These are phyloP conservation scores for Falciphora oryzae DNA, from an alignment of 2,329 filamentous ascomycete genomes.

Conservation along the genomic window DNA sequence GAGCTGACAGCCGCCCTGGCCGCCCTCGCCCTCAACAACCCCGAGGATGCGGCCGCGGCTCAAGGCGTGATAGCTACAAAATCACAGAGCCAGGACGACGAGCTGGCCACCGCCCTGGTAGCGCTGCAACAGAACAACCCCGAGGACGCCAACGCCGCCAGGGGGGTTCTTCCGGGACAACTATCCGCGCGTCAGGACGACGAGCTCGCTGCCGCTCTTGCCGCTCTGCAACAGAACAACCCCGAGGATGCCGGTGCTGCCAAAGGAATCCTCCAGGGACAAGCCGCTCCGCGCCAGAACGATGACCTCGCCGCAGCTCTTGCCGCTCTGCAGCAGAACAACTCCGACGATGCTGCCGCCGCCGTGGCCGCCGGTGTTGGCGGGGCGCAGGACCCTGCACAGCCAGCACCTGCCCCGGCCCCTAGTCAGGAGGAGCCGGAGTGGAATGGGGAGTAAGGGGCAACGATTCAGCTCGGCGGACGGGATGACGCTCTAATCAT, in stretches of 20 bases:
- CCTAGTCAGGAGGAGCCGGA: no score
- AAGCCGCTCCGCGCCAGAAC: background rate
- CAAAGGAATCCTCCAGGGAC: background rate
- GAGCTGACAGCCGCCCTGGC: constrained; percentile 1
- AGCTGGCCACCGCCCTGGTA: background rate
- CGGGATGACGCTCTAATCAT: no score
- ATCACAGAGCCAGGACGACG: background rate
- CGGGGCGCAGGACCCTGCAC: background rate
- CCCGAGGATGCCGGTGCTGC: background rate
- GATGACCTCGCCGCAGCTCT: background rate
- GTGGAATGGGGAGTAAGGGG: no score
- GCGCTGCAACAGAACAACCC: constrained; percentile 1
- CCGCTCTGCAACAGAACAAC: background rate
- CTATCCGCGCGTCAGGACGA: background rate
- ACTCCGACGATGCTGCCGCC: background rate
- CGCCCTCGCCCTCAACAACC: constrained; percentile 5
- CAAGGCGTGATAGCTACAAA: no score
- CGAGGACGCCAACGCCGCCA: constrained; percentile 1
- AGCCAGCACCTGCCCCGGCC: no score
- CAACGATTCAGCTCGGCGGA: no score
- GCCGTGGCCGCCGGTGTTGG: background rate
- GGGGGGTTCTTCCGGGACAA: background rate
- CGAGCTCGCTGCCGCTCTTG: background rate
- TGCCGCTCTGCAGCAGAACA: background rate
- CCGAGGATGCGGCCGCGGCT: constrained; percentile 4